Conservation (phyloP, 2,329 filamentous ascomycete species). For the Byssochlamys sp. region DNA sequence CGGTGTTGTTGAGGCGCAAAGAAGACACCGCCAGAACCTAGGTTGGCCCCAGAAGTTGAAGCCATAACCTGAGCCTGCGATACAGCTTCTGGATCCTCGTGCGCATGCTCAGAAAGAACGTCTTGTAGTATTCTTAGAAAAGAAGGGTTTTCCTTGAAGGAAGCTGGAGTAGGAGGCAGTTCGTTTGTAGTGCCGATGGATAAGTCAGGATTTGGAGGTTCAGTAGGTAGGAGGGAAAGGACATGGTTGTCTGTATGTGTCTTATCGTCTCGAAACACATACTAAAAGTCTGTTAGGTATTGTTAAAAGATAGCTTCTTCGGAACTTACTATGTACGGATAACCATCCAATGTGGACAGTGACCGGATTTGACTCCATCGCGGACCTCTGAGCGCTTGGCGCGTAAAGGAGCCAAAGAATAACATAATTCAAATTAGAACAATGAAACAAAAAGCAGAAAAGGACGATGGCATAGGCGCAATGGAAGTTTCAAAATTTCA, state of each 20-base stretch:
- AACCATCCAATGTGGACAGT: slow-evolving; percentile 29
- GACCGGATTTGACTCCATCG: slow-evolving; percentile 18
- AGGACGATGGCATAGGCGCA: neutral
- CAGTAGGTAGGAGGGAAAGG: slow-evolving; percentile 48
- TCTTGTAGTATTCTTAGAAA: slow-evolving; percentile 50
- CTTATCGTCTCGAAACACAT: slow-evolving; percentile 40
- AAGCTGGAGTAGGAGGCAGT: slow-evolving; percentile 48
- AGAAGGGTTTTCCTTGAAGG: slow-evolving; percentile 46
- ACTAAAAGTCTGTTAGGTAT: slow-evolving; percentile 28
- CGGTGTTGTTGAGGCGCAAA: slow-evolving; percentile 26
- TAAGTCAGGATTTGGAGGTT: slow-evolving; percentile 44
- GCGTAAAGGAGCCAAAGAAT: slow-evolving; percentile 10
- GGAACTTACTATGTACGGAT: slow-evolving; percentile 31
- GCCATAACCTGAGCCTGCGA: slow-evolving; percentile 52
- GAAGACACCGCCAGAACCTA: slow-evolving; percentile 43
- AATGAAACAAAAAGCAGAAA: neutral
- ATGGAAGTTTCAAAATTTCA: neutral
- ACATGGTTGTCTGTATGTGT: slow-evolving; percentile 32
- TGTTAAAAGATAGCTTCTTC: neutral
- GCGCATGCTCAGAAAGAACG: slow-evolving; percentile 45
- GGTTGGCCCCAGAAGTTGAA: slow-evolving; percentile 47
- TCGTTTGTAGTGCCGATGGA: slow-evolving; percentile 47
- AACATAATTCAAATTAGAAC: slow-evolving; percentile 14
- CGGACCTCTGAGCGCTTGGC: slow-evolving; percentile 11
- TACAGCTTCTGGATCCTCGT: slow-evolving; percentile 47